A percentile compares a stretch with the other conserved stretches of the same genome.
Conservation (phyloP, 495 filamentous ascomycete species). For the Cenococcum geophilum region DNA sequence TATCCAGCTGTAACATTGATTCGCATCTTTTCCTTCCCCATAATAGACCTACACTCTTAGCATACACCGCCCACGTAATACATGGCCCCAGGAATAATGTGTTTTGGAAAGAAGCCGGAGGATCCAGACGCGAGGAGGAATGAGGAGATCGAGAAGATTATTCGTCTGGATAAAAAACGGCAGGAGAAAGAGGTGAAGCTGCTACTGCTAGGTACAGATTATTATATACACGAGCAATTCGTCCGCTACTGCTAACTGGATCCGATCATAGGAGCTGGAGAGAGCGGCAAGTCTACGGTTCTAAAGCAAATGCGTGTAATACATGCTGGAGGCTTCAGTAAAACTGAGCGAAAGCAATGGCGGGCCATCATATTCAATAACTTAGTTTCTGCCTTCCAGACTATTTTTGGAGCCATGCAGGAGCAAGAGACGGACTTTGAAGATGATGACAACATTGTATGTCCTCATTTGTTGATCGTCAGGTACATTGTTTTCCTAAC, state of each 20-base stretch:
- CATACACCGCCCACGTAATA: constrained; percentile 5
- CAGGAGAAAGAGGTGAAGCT: constrained; percentile 99
- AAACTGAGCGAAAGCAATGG: constrained; percentile 74
- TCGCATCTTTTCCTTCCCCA: background rate
- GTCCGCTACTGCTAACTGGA: constrained; percentile 2
- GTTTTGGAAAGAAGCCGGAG: constrained; percentile 37
- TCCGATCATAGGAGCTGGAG: constrained; percentile 73
- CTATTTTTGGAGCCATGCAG: constrained; percentile 32
- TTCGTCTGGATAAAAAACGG: constrained; percentile 92
- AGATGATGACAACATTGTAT: constrained; percentile 35
- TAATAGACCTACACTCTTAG: background rate
- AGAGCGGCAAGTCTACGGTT: constrained; percentile 99
- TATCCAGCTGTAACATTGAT: background rate
- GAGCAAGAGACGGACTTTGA: constrained; percentile 36
- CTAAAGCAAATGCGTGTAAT: constrained; percentile 98
- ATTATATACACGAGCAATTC: constrained; percentile 4
- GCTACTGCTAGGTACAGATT: constrained; percentile 81
- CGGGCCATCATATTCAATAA: constrained; percentile 99
- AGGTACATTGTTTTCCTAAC: constrained; percentile 1
- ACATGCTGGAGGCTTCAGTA: constrained; percentile 72
- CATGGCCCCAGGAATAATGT: constrained; percentile 37
- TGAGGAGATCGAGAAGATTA: constrained; percentile 98
- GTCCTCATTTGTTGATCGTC: background rate
- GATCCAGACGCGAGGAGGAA: constrained; percentile 53
- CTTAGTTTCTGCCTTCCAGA: constrained; percentile 78